Percentiles rank a stretch among this genome's conserved stretches.
Conservation (phyloP, 2,329 filamentous ascomycete species). For the Cercospora sp. region DNA sequence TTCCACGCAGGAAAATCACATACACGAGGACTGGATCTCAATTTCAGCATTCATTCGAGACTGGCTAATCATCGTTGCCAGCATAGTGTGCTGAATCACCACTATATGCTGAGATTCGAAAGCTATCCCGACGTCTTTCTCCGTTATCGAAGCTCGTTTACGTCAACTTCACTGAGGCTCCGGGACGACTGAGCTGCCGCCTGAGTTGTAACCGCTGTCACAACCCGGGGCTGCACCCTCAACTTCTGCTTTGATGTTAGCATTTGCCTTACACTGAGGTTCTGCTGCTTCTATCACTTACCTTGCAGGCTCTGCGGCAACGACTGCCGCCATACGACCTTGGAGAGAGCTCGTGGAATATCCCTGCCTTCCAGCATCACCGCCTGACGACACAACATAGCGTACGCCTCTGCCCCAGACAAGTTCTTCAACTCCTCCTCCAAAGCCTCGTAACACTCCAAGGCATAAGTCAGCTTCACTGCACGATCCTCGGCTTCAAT, state of each 20-base stretch:
- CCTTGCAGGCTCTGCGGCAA: conserved; percentile 15
- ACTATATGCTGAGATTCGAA: background rate
- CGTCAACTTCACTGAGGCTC: background rate
- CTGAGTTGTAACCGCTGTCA: conserved; percentile 9
- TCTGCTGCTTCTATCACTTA: background rate
- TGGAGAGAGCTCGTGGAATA: background rate
- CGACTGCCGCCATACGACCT: conserved; percentile 10
- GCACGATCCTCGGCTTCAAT: conserved; percentile 1
- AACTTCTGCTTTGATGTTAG: background rate
- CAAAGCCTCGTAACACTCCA: conserved; percentile 1
- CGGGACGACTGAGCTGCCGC: background rate
- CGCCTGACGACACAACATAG: background rate
- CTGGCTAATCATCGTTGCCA: background rate
- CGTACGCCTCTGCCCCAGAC: background rate
- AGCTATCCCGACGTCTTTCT: background rate
- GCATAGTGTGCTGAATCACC: background rate
- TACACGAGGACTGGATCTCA: background rate
- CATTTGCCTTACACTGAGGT: background rate
- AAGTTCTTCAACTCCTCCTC: background rate
- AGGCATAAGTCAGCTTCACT: background rate
- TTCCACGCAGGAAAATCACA: no score
- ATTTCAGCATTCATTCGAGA: background rate
- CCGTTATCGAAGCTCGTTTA: background rate
- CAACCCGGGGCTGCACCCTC: background rate
- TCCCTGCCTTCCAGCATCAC: background rate